These are phyloP conservation scores for Quercus tomentella DNA, from an alignment of 331 rosid genomes.

Conservation along the genomic window DNA sequence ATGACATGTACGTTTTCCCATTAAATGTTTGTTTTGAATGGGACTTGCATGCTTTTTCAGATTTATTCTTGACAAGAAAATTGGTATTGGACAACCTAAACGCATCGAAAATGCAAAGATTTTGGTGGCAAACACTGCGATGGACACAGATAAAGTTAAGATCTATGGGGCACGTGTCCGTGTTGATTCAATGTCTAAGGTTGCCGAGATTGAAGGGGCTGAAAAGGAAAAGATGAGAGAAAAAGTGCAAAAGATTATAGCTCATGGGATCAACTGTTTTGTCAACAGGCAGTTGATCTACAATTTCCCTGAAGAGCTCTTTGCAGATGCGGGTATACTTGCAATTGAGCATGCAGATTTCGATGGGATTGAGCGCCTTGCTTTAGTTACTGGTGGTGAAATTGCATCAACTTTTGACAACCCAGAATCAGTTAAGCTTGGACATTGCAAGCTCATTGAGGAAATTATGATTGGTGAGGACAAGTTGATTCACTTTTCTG, in stretches of 20 bases:
- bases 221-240: slow-evolving; percentile 96
- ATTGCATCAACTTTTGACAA: slow-evolving; percentile 97
- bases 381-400: slow-evolving; percentile 94
- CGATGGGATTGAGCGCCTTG: slow-evolving; percentile 96
- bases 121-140: slow-evolving; percentile 94
- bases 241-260: slow-evolving; percentile 90
- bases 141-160: slow-evolving; percentile 97
- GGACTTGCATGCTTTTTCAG: slow-evolving; percentile 34
- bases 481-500: slow-evolving; percentile 90
- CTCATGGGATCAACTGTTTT: slow-evolving; percentile 90
- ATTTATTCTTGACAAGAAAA: slow-evolving; percentile 98
- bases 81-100: slow-evolving; percentile 96
- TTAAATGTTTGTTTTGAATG: slow-evolving; percentile 10
- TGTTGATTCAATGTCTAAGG: slow-evolving; percentile 90
- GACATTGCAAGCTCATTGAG: slow-evolving; percentile 87
- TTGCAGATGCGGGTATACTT: slow-evolving; percentile 95
- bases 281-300: slow-evolving; percentile 91
- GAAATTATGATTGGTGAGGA: slow-evolving; percentile 98
- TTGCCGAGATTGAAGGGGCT: slow-evolving; percentile 94
- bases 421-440: slow-evolving; percentile 95
- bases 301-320: slow-evolving; percentile 97
- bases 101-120: slow-evolving; percentile 90
- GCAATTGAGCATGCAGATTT: slow-evolving; percentile 99
- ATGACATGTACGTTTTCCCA: background rate
- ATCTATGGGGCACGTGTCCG: slow-evolving; percentile 96